Base-by-base conservation (phyloP, 257 asterid species). In the Nemophila menziesii region DNA sequence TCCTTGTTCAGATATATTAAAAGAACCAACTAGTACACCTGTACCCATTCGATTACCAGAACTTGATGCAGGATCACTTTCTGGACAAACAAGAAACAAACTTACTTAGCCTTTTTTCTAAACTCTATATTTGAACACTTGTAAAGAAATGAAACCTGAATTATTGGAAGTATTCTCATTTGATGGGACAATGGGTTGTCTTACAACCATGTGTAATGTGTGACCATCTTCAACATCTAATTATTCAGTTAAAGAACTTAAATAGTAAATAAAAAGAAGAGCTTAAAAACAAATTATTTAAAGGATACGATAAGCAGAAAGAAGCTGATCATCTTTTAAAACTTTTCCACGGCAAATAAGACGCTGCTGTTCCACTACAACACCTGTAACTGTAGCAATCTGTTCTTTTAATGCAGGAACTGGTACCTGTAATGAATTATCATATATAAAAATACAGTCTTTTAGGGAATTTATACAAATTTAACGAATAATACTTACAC, bases 291-390 rank as follows among this genome's bases (percentile, higher is more conserved):
- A 11, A 21, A 46, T 23, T 43, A 29, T n/a, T n/a, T 42, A 54
- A 55, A 71, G 98, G 98, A 89, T 89, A 89, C 98, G 96, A 61
- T 89, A 89, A 61, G 98, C 98, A 24, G 98, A 89, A 52, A 89
- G 96, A 39, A 81, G 94, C 49, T 89, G 96, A 58, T 84, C 98
- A 42, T 89, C 98, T 70, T 70, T 89, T 65, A 89, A 70, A 63
- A 89, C 94, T 72, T 68, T 85, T 44, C 98, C 98, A 20, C 98
- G 96, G 58, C 98, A 89, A 72, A 89, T 89, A 59, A 89, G 98
- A 57, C 96, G 94, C 61, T 89, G 98, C 68, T 78, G 98, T 60
- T 77, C 96, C 1, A 94, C 69, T 49, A 80, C 47, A 37, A 89
- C 87, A 44, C 98, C 98, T 44, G 98, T 89, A 61, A 80, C 74